Base-by-base conservation (phyloP, 225 moss, liverwort and hornwort genomes). In the Asterella californica region DNA sequence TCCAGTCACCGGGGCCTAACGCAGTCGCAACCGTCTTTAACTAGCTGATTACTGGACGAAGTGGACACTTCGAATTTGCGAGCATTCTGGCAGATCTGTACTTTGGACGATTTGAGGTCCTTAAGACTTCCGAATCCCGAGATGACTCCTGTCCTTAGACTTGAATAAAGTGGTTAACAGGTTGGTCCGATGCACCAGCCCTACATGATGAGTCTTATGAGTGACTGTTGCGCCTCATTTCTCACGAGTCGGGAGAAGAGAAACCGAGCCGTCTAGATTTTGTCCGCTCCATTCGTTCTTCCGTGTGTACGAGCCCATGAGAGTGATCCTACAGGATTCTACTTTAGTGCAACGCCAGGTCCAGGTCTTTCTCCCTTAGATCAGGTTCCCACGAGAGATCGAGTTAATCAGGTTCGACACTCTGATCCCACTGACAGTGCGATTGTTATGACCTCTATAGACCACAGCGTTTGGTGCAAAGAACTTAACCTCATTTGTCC, bases 61-160 rank as follows among this genome's bases (percentile, higher is more conserved):
- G 25, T 75, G 75, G n/a, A 55, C 75, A 42, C 38, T 70, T 33
- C 42, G 69, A 70, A 22, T 3, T 30, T 74, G 75, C 55, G 55
- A 57, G 33, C 55, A 54, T n/a, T 75, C 75, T 75, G 75, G 75
- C 75, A 75, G 55, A 57, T 45, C 47, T 49, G 49, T 75, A 57
- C 49, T 19, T 55, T 57, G 55, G 55, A 54, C 55, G n/a, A 22
- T 32, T 74, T 30, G 42, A 75, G 49, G 55, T 75, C 36, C 75
- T 32, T 57, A 34, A 32, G 19, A 54, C 21, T 53, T 29, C 54
- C 32, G 18, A 17, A 19, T 75, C 36, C 33, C 29, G 54, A 52
- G 74, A 15, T 30, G 8, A 54, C 72, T 49, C 46, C 12, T 27
- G 10, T 32, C 75, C 55, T 57, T 19, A 36, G 54, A 54, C 33